phyloP scores from a whole-genome alignment of 768 basidiomycete genomes.

The Lyophyllum decastes region DNA sequence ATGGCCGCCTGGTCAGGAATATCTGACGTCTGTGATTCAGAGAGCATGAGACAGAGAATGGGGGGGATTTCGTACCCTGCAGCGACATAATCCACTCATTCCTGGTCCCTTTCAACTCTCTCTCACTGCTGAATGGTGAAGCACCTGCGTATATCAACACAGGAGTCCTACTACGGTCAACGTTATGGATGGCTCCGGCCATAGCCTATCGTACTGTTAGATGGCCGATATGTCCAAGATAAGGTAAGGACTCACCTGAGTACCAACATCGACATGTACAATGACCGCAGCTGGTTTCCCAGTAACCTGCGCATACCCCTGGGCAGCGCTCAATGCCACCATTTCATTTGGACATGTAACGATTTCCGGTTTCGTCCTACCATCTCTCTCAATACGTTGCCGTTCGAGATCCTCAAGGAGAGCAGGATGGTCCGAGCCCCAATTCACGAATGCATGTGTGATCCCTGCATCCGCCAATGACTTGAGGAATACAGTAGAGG shows the following conservation, averaged over 20 bases:
- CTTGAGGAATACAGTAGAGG: slow-evolving; percentile 62
- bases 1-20: slow-evolving; percentile 72
- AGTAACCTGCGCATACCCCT: slow-evolving; percentile 67
- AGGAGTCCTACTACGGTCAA: slow-evolving; percentile 59
- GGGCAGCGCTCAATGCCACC: slow-evolving; percentile 73
- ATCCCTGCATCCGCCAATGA: slow-evolving; percentile 58
- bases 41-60: not conserved
- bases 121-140: slow-evolving; percentile 56
- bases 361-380: slow-evolving; percentile 46
- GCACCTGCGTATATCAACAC: slow-evolving; percentile 75
- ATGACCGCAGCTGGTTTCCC: slow-evolving; percentile 72
- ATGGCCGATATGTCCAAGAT: not conserved
- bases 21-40: slow-evolving; percentile 36
- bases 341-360: slow-evolving; percentile 77
- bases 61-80: slow-evolving; percentile 45
- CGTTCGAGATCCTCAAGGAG: slow-evolving; percentile 69
- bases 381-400: slow-evolving; percentile 42
- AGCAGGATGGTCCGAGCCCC: slow-evolving; percentile 77
- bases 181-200: slow-evolving; percentile 74
- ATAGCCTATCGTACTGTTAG: slow-evolving; percentile 44
- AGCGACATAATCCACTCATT: slow-evolving; percentile 79
- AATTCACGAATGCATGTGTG: slow-evolving; percentile 72
- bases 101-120: slow-evolving; percentile 60
- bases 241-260: slow-evolving; percentile 43
- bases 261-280: slow-evolving; percentile 74